A percentile compares a stretch with the other conserved stretches of the same genome.
phyloP scores from a whole-genome alignment of 495 filamentous ascomycete species.

The Talaromyces proteolyticus region DNA sequence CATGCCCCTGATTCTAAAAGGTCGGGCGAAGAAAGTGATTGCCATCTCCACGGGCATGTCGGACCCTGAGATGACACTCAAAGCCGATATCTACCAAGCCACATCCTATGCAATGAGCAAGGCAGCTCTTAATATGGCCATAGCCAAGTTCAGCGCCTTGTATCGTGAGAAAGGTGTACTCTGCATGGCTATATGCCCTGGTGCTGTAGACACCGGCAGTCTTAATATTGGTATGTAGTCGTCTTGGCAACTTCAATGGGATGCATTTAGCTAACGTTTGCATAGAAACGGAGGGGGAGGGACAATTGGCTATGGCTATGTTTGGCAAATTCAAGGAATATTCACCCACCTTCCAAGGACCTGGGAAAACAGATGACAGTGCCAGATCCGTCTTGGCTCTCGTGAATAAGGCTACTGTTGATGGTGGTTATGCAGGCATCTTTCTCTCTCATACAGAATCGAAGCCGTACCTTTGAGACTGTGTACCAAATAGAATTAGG shows the following conservation, averaged over 20 bases:
- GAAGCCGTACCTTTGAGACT: conserved; percentile 6
- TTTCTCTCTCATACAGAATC: conserved; percentile 7
- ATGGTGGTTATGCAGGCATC: conserved; percentile 4
- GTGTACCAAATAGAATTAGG: neutral
- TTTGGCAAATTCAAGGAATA: conserved; percentile 7
- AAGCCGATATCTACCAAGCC: conserved; percentile 16
- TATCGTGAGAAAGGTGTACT: conserved; percentile 8
- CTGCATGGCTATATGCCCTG: conserved; percentile 13
- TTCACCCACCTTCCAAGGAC: conserved; percentile 5
- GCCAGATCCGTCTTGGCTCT: conserved; percentile 5
- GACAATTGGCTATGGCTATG: conserved; percentile 3
- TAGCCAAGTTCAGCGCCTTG: conserved; percentile 1
- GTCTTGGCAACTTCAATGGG: neutral
- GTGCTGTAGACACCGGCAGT: conserved; percentile 20
- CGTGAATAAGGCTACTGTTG: conserved; percentile 5
- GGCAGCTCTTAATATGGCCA: conserved; percentile 14
- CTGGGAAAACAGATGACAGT: conserved; percentile 1
- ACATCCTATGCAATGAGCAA: conserved; percentile 31
- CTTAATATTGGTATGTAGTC: conserved; percentile 4
- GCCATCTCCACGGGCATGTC: conserved; percentile 30
- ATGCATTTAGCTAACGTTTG: neutral
- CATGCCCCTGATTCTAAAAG: conserved; percentile 33
- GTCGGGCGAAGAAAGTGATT: conserved; percentile 41
- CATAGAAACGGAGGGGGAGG: conserved; percentile 6
- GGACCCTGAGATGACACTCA: conserved; percentile 15